These are phyloP conservation scores for Aspergillus ochraceus DNA, from an alignment of 2,329 filamentous ascomycete species.

Conservation along the genomic window DNA sequence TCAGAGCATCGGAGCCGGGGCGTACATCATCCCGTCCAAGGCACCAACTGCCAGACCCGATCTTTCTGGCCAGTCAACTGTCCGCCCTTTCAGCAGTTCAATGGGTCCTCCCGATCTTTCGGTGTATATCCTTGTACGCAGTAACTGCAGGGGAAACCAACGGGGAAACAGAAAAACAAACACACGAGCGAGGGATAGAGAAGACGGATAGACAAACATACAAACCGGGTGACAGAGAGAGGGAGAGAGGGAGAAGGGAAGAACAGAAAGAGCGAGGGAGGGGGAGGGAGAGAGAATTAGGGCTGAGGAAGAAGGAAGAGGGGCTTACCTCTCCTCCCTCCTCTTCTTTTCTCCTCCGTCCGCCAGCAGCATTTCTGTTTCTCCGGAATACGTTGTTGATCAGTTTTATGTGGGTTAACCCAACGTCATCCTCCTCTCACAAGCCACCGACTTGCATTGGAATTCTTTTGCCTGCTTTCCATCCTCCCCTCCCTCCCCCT, in stretches of 20 bases:
- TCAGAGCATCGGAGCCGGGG: conserved; percentile 22
- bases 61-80: conserved; percentile 20
- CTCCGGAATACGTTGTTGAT: not conserved
- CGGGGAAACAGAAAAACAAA: not conserved
- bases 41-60: conserved; percentile 27
- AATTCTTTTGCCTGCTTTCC: conserved; percentile 4
- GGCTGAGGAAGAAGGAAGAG: no score
- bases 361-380: no score
- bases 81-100: conserved; percentile 13
- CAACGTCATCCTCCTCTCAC: conserved; percentile 13
- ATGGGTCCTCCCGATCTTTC: conserved; percentile 26
- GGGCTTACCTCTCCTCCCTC: no score
- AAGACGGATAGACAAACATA: not conserved
- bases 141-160: not conserved
- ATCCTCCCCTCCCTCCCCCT: not conserved
- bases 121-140: conserved; percentile 17
- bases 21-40: conserved; percentile 33
- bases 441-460: conserved; percentile 7
- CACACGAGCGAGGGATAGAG: not conserved
- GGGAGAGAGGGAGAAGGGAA: no score
- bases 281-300: no score
- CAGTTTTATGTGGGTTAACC: conserved; percentile 5
- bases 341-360: no score
- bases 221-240: no score
- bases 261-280: no score